Evolutionary conservation across 2,329 filamentous ascomycete genomes (phyloP).

Genomic region (Gliomastix tumulicola): DNA sequence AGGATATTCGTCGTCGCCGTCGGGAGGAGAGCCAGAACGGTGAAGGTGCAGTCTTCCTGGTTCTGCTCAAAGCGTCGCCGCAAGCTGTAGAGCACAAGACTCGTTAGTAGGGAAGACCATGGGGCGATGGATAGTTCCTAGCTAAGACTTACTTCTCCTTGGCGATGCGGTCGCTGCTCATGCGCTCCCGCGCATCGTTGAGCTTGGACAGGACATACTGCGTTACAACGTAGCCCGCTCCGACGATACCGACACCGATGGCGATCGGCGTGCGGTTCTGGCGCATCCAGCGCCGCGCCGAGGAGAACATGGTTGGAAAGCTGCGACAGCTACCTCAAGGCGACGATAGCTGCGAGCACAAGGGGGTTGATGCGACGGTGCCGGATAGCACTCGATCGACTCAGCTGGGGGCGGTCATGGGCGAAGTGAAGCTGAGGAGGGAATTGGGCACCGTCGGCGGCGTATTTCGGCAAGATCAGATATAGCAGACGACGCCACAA

Average conservation of each 20-base stretch:
- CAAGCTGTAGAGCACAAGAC: slow-evolving; percentile 53
- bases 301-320: slow-evolving; percentile 51
- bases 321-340: too few relatives aligned
- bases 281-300: slow-evolving; percentile 83
- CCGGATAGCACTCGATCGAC: too few relatives aligned
- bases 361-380: too few relatives aligned
- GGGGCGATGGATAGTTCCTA: not conserved
- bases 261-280: slow-evolving; percentile 88
- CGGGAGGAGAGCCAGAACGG: slow-evolving; percentile 88
- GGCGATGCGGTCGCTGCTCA: slow-evolving; percentile 91
- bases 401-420: too few relatives aligned
- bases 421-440: too few relatives aligned
- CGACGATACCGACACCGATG: slow-evolving; percentile 79
- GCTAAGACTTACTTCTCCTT: slow-evolving; percentile 75
- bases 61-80: slow-evolving; percentile 97
- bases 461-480: too few relatives aligned
- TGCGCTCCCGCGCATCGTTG: slow-evolving; percentile 87
- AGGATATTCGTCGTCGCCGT: slow-evolving; percentile 87
- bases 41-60: slow-evolving; percentile 97
- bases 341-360: too few relatives aligned
- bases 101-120: slow-evolving; percentile 1
- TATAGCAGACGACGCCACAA: too few relatives aligned
- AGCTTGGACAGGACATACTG: slow-evolving; percentile 92
- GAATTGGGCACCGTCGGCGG: too few relatives aligned
- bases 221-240: slow-evolving; percentile 83